Conservation (phyloP, 139 green algal genomes). For the Micromonas commoda region DNA sequence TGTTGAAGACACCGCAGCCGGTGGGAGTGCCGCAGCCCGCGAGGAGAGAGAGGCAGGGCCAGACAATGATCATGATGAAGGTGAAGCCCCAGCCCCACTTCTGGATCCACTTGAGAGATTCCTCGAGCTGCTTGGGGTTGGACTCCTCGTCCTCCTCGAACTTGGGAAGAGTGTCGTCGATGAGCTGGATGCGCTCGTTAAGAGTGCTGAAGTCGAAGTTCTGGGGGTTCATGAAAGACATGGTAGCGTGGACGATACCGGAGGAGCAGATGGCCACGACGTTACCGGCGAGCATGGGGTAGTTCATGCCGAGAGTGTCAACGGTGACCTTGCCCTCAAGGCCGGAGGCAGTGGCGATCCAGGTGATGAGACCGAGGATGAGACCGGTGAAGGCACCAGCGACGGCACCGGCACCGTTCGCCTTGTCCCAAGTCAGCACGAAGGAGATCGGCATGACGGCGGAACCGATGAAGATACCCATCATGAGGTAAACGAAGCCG, state of each 20-base stretch:
- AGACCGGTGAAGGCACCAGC: slow-evolving; percentile 53
- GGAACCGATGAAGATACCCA: slow-evolving; percentile 81
- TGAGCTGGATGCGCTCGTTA: slow-evolving; percentile 41
- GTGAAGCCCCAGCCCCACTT: slow-evolving; percentile 50
- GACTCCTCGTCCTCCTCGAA: slow-evolving; percentile 31
- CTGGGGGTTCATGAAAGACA: slow-evolving; percentile 50
- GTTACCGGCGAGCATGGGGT: slow-evolving; percentile 82
- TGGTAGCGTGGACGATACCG: slow-evolving; percentile 54
- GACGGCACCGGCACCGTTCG: slow-evolving; percentile 56
- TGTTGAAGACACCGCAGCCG: slow-evolving; percentile 47
- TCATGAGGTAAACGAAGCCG: slow-evolving; percentile 73
- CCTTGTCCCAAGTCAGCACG: slow-evolving; percentile 68
- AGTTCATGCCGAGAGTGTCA: slow-evolving; percentile 58
- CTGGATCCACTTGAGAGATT: slow-evolving; percentile 34
- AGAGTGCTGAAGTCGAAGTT: slow-evolving; percentile 53
- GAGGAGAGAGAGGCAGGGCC: slow-evolving; percentile 59
- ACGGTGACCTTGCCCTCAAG: slow-evolving; percentile 42
- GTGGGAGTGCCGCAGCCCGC: slow-evolving; percentile 32
- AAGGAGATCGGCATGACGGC: slow-evolving; percentile 73
- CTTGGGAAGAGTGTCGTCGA: slow-evolving; percentile 46
- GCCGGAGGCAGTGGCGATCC: slow-evolving; percentile 39
- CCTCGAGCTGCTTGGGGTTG: slow-evolving; percentile 29
- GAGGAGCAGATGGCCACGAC: slow-evolving; percentile 64
- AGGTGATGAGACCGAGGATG: slow-evolving; percentile 54
- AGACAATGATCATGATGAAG: slow-evolving; percentile 55